A percentile compares a stretch with the other conserved stretches of the same genome.
phyloP scores from a whole-genome alignment of 2,329 filamentous ascomycete species.

The Alternaria gansuensis region DNA sequence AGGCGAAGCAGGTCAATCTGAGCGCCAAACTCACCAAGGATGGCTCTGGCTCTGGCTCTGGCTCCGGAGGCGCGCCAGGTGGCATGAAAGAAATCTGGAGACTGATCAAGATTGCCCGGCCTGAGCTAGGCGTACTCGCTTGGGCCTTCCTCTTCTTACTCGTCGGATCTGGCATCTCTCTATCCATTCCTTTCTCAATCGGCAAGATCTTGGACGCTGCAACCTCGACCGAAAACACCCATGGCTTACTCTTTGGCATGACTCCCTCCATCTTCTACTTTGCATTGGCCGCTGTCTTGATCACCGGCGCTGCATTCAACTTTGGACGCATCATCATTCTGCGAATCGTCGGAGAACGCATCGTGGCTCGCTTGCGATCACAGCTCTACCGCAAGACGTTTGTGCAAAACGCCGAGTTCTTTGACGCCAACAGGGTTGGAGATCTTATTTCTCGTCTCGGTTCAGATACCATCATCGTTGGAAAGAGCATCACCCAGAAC shows the following conservation, averaged over 20 bases:
- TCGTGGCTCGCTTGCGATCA: conserved; percentile 87
- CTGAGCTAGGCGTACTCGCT: conserved; percentile 81
- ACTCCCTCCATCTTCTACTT: conserved; percentile 88
- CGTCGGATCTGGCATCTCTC: conserved; percentile 89
- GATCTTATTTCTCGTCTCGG: conserved; percentile 95
- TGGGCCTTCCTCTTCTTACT: conserved; percentile 85
- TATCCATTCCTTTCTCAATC: conserved; percentile 96
- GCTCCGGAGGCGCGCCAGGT: conserved; percentile 58
- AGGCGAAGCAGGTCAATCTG: conserved; percentile 89
- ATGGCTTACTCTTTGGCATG: conserved; percentile 81
- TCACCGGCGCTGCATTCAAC: conserved; percentile 86
- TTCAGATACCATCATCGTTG: conserved; percentile 96
- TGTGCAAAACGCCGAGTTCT: conserved; percentile 98
- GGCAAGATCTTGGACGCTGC: conserved; percentile 94
- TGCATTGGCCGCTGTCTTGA: conserved; percentile 76
- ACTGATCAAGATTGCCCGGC: conserved; percentile 85
- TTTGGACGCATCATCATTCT: conserved; percentile 94
- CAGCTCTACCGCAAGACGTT: conserved; percentile 92
- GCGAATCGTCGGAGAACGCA: conserved; percentile 91
- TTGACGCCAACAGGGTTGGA: conserved; percentile 95
- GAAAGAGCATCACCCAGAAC: conserved; percentile 98
- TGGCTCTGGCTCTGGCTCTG: conserved; percentile 64
- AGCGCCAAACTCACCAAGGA: conserved; percentile 88
- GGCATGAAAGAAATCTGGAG: conserved; percentile 80
- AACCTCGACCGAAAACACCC: conserved; percentile 71